Evolutionary conservation across 257 asterid species (phyloP).

Genomic region (Gentiana straminea): DNA sequence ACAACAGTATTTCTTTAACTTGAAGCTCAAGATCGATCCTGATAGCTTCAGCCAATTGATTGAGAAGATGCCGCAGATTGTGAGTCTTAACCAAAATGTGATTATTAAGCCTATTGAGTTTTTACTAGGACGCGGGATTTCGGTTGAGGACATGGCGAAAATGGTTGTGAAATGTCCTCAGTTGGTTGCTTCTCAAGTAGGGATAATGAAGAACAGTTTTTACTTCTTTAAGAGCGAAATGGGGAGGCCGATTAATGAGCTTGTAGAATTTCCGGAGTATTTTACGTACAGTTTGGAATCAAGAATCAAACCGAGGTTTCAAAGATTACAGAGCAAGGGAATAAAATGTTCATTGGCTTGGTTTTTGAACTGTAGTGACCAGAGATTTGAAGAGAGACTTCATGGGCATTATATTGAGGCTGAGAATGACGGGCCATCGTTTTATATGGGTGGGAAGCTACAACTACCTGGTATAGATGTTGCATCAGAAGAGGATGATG

Average conservation of each 20-base stretch:
- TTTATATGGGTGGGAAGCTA: constrained; percentile 77
- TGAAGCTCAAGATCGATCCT: constrained; percentile 85
- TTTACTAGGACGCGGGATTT: constrained; percentile 57
- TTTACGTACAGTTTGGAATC: constrained; percentile 85
- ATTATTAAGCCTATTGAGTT: constrained; percentile 76
- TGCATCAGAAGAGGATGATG: constrained; percentile 67
- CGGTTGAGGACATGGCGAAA: constrained; percentile 44
- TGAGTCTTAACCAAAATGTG: constrained; percentile 67
- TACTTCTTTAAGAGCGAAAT: constrained; percentile 89
- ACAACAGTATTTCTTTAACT: constrained; percentile 68
- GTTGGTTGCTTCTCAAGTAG: constrained; percentile 63
- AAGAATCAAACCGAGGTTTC: constrained; percentile 79
- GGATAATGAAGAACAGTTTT: constrained; percentile 76
- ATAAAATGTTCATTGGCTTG: constrained; percentile 76
- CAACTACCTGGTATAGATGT: constrained; percentile 57
- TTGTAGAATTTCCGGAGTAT: constrained; percentile 81
- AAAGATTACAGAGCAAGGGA: constrained; percentile 62
- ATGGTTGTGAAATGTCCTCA: constrained; percentile 90
- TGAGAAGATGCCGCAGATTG: constrained; percentile 86
- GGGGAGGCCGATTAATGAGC: constrained; percentile 55
- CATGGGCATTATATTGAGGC: constrained; percentile 73
- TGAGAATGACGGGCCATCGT: constrained; percentile 65
- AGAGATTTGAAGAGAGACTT: constrained; percentile 80
- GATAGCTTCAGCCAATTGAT: constrained; percentile 67
- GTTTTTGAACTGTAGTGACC: constrained; percentile 93